Evolutionary conservation across 352 stramenopile species (phyloP).

Genomic region (Albugo laibachii): DNA sequence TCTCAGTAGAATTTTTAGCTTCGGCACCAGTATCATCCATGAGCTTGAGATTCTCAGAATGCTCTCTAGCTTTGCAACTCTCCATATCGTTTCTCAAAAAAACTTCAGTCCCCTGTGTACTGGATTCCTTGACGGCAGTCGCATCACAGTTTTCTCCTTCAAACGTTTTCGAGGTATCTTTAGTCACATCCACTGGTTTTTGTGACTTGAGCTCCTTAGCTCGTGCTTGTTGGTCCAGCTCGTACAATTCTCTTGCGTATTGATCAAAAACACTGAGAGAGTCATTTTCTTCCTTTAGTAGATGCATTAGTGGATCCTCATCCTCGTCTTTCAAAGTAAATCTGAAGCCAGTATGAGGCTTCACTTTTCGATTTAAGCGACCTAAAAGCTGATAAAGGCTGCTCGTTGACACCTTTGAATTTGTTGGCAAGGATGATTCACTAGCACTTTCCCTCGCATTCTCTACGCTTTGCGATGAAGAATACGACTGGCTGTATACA

Average conservation of each 20-base stretch:
- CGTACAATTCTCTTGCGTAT: conserved; percentile 23
- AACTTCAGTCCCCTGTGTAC: conserved; percentile 2
- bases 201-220: neutral
- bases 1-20: neutral
- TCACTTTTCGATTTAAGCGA: conserved; percentile 1
- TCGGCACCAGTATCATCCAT: neutral
- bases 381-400: conserved; percentile 4
- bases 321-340: neutral
- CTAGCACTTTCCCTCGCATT: neutral
- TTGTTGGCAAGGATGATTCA: conserved; percentile 2
- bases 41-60: conserved; percentile 7
- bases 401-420: neutral
- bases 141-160: conserved; percentile 3
- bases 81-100: conserved; percentile 13
- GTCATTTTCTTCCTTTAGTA: conserved; percentile 39
- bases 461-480: neutral
- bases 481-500: too few species aligned
- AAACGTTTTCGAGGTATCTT: conserved; percentile 6
- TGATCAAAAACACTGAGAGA: conserved; percentile 52
- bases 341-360: conserved; percentile 3
- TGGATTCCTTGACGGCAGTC: conserved; percentile 1
- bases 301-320: conserved; percentile 14
- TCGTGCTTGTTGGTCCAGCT: conserved; percentile 18
- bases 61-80: conserved; percentile 15
- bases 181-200: neutral